Evolutionary conservation across 768 basidiomycete species (phyloP).

Genomic region (Mycena rebaudengoi): DNA sequence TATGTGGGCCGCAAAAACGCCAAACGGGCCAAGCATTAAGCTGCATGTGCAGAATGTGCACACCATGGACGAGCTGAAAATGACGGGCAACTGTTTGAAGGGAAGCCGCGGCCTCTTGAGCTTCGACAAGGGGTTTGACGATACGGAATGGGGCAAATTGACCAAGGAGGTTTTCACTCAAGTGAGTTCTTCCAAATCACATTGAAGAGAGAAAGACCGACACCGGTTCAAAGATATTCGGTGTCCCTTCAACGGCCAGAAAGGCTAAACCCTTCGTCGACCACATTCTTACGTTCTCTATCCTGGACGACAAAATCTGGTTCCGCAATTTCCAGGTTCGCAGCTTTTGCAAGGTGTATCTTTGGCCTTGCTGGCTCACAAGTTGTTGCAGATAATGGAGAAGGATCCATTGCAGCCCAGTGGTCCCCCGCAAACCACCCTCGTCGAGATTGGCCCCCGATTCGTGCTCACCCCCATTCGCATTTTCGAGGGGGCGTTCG

Average conservation of each 20-base stretch:
- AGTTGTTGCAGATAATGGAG: constrained; percentile 79
- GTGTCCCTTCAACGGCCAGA: constrained; percentile 90
- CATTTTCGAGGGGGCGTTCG: constrained; percentile 97
- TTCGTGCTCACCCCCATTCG: constrained; percentile 97
- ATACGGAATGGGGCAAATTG: constrained; percentile 84
- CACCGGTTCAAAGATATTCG: constrained; percentile 76
- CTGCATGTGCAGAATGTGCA: constrained; percentile 98
- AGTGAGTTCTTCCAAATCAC: constrained; percentile 54
- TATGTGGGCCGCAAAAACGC: constrained; percentile 95
- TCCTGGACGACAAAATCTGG: constrained; percentile 97
- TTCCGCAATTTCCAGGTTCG: constrained; percentile 97
- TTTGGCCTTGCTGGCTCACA: too few relatives aligned
- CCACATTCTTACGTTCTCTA: constrained; percentile 95
- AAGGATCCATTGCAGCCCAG: constrained; percentile 92
- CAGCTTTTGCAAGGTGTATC: constrained; percentile 11
- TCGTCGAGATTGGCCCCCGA: constrained; percentile 96
- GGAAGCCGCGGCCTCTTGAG: constrained; percentile 92
- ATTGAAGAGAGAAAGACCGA: neutral
- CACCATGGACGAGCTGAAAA: constrained; percentile 99
- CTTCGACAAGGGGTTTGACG: constrained; percentile 92
- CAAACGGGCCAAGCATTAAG: constrained; percentile 97
- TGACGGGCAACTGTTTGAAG: constrained; percentile 99
- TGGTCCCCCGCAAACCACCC: constrained; percentile 83
- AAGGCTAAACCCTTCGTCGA: constrained; percentile 97
- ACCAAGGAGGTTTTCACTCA: constrained; percentile 96